Evolutionary conservation across 495 filamentous ascomycete genomes (phyloP).

Genomic region (Penicillium desertorum): DNA sequence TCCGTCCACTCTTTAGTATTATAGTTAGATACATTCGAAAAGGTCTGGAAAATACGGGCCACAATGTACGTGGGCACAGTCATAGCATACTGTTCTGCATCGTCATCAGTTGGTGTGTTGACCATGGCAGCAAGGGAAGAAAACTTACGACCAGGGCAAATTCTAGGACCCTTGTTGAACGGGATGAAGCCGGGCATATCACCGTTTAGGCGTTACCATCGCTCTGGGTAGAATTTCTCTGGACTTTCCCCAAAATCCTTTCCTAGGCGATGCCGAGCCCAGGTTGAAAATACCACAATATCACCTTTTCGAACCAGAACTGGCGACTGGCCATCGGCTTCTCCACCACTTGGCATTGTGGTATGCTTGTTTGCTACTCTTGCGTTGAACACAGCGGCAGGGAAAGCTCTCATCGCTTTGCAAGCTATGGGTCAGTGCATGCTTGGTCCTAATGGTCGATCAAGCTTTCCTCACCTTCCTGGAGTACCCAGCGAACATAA

Average conservation of each 20-base stretch:
- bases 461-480: constrained; percentile 14
- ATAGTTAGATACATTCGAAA: constrained; percentile 14
- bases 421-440: neutral
- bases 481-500: constrained; percentile 21
- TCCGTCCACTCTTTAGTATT: constrained; percentile 18
- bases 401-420: constrained; percentile 1
- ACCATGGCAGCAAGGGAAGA: neutral
- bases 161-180: constrained; percentile 23
- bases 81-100: constrained; percentile 17
- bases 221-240: constrained; percentile 20
- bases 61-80: constrained; percentile 21
- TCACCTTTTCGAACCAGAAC: constrained; percentile 15
- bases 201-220: constrained; percentile 16
- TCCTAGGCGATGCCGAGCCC: constrained; percentile 20
- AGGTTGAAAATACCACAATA: constrained; percentile 20
- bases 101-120: neutral
- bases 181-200: constrained; percentile 22
- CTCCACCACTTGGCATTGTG: constrained; percentile 8
- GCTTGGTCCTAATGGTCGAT: neutral
- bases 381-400: neutral
- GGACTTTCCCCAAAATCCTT: constrained; percentile 13
- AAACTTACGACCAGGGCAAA: constrained; percentile 24
- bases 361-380: constrained; percentile 10
- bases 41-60: constrained; percentile 20
- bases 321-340: neutral